phyloP scores from a whole-genome alignment of 768 basidiomycete genomes.

The Ramaria sp. region DNA sequence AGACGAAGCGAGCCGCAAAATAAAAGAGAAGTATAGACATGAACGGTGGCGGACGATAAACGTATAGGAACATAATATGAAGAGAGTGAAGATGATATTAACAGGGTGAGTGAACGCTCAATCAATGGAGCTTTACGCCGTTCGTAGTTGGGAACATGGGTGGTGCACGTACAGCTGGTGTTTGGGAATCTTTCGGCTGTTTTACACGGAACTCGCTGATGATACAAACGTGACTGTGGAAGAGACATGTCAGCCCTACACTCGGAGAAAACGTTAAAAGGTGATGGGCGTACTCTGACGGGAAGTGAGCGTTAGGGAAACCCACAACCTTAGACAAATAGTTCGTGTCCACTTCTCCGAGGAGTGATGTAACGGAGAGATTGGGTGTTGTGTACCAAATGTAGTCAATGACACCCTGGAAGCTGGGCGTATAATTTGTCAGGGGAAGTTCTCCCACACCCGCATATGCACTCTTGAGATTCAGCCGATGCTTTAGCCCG shows the following conservation, averaged over 20 bases:
- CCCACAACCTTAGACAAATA: slow-evolving; percentile 91
- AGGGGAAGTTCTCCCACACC: slow-evolving; percentile 49
- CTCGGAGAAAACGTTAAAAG: neutral
- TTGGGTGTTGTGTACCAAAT: slow-evolving; percentile 80
- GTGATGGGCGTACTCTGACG: slow-evolving; percentile 72
- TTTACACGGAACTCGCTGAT: slow-evolving; percentile 71
- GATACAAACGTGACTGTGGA: slow-evolving; percentile 57
- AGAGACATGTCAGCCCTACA: slow-evolving; percentile 12
- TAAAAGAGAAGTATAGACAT: slow-evolving; percentile 5
- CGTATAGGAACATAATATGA: neutral
- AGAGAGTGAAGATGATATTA: neutral
- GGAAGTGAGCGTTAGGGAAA: slow-evolving; percentile 95
- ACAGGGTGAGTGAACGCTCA: neutral
- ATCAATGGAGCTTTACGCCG: slow-evolving; percentile 4
- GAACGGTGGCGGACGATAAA: slow-evolving; percentile 1
- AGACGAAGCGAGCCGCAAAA: slow-evolving; percentile 1
- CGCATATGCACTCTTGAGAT: slow-evolving; percentile 79
- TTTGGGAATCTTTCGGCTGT: slow-evolving; percentile 43
- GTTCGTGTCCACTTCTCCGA: slow-evolving; percentile 74
- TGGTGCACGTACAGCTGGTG: slow-evolving; percentile 19
- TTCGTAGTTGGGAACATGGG: slow-evolving; percentile 22
- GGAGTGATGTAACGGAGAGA: slow-evolving; percentile 67
- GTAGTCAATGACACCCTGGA: slow-evolving; percentile 83
- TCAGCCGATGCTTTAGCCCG: slow-evolving; percentile 70
- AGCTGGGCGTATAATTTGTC: slow-evolving; percentile 88